Evolutionary conservation across 805 yeast species (phyloP), one percentile per base, ranked within the genome.

Genomic region (Lipomyces oligophaga): DNA sequence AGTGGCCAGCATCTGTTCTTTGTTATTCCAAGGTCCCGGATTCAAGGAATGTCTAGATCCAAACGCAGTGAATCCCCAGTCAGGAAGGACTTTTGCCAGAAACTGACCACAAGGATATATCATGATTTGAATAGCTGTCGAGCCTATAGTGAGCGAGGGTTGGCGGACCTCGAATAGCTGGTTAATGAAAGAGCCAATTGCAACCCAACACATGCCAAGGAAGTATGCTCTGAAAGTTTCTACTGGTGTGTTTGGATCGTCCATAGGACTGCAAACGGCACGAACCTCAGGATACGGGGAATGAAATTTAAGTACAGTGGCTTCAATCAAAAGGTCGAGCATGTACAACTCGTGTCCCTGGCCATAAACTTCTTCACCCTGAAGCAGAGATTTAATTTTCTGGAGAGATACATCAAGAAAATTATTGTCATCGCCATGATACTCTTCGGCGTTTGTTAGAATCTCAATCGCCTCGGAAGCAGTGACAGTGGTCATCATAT

Each of bases 1-100:
- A 53, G 85, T 75, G 8, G 80, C 67, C 49, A 80, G 69, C 82
- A 79, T 78, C 61, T 80, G 85, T 59, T 80, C 85, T 59, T 80
- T 80, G 53, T 63, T 68, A 30, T 70, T 67, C 80, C 82, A 80
- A n/a, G 81, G 81, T 8, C 83, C 81, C 3, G 83, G 82, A 58
- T 78, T 79, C 47, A 79, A 59, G 56, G 60, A 67, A 63, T 63
- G 58, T 55, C 70, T 67, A 18, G 57, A 66, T 36, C 78, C 74
- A 7, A 43, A 35, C 5, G 82, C 81, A 58, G 77, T 78, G 47
- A 78, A 60, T 54, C 59, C 67, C 64, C 66, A 68, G 45, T 72
- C 72, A 20, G 82, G 82, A 25, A 76, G 47, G 36, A 66, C 47
- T 32, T 57, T 60, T 34, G 69, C 73, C 63, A 71, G 66, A 2